phyloP scores from a whole-genome alignment of 2,329 filamentous ascomycete genomes.

The Talaromyces sp. region DNA sequence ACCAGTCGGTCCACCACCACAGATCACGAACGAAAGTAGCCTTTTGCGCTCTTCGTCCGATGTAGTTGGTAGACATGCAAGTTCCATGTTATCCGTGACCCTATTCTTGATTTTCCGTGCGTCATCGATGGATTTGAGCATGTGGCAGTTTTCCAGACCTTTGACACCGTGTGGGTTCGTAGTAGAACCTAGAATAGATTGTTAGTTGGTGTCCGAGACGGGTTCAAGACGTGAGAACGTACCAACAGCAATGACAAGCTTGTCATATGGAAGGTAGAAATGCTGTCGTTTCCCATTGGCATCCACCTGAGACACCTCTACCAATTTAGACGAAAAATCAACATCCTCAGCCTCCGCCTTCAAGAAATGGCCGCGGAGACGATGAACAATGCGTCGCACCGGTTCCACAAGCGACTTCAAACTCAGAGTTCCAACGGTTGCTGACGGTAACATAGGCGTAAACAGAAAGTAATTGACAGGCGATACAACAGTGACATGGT shows the following conservation, averaged over 20 bases:
- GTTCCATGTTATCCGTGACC: constrained; percentile 84
- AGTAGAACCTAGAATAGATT: constrained; percentile 61
- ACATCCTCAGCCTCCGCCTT: constrained; percentile 84
- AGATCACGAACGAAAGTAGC: constrained; percentile 91
- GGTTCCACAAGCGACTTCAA: constrained; percentile 89
- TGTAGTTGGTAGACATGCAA: constrained; percentile 89
- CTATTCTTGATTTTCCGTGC: constrained; percentile 85
- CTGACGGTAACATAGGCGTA: constrained; percentile 95
- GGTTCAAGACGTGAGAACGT: too few relatives aligned
- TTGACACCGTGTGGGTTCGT: constrained; percentile 96
- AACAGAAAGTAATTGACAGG: constrained; percentile 97
- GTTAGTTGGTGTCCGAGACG: too few relatives aligned
- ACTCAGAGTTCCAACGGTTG: constrained; percentile 92
- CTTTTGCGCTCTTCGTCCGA: constrained; percentile 81
- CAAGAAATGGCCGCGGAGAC: constrained; percentile 83
- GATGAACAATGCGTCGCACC: constrained; percentile 76
- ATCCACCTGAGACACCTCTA: constrained; percentile 78
- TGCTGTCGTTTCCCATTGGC: constrained; percentile 67
- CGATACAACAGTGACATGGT: constrained; percentile 92
- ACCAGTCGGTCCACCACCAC: constrained; percentile 90
- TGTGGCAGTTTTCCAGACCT: constrained; percentile 88
- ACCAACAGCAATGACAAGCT: constrained; percentile 86
- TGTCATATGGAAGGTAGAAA: constrained; percentile 97
- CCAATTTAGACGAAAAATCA: constrained; percentile 84
- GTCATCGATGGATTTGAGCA: constrained; percentile 93